Evolutionary conservation across 768 basidiomycete genomes (phyloP).

Genomic region (Agaricus sinodeliciosus): DNA sequence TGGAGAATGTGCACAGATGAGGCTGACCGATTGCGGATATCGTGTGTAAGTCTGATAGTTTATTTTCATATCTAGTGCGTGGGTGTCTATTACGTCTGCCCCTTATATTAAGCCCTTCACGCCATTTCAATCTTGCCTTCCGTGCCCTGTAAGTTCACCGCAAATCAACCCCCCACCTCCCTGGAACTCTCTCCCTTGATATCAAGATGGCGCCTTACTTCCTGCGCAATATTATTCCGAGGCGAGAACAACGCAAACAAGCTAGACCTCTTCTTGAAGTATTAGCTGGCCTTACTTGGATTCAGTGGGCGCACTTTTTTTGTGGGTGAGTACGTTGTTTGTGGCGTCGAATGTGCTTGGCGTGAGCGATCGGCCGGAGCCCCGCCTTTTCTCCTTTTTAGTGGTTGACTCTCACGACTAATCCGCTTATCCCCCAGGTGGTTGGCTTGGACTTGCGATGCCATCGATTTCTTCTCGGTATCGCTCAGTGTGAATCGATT

Average conservation of each 20-base stretch:
- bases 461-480: constrained; percentile 82
- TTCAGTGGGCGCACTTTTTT: constrained; percentile 56
- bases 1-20: too few relatives aligned
- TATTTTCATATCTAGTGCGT: neutral
- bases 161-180: neutral
- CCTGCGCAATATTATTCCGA: constrained; percentile 40
- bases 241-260: constrained; percentile 30
- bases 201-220: constrained; percentile 43
- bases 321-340: constrained; percentile 40
- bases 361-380: neutral
- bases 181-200: neutral
- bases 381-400: constrained; percentile 14
- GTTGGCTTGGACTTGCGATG: constrained; percentile 85
- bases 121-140: too few relatives aligned
- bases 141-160: neutral
- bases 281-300: constrained; percentile 35
- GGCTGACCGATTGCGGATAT: too few relatives aligned
- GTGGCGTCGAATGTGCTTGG: neutral
- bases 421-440: constrained; percentile 37
- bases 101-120: neutral
- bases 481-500: constrained; percentile 49
- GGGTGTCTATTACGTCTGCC: constrained; percentile 1
- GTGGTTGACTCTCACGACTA: neutral
- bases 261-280: constrained; percentile 37
- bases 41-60: too few relatives aligned